Percentiles rank a stretch among this genome's conserved stretches.
Evolutionary conservation across 2,329 filamentous ascomycete genomes (phyloP).

Genomic region (Sporothrix luriei): DNA sequence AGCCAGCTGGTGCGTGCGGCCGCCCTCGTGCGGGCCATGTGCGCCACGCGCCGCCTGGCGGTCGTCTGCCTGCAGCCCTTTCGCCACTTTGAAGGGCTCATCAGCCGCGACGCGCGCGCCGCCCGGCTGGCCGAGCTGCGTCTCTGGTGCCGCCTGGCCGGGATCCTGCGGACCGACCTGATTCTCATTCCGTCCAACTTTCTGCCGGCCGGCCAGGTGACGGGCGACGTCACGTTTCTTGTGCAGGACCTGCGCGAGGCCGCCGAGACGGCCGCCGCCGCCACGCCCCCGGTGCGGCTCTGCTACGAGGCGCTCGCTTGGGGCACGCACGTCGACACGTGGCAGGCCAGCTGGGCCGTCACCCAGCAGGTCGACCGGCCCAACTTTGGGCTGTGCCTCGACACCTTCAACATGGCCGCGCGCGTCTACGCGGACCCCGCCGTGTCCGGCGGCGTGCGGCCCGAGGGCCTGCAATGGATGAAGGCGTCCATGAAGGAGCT

Average conservation of each 20-base stretch:
- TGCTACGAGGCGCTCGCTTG: conserved; percentile 64
- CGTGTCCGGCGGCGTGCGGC: conserved; percentile 46
- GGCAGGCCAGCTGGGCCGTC: conserved; percentile 61
- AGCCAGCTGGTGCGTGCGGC: conserved; percentile 49
- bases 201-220: conserved; percentile 44
- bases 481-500: conserved; percentile 51
- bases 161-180: conserved; percentile 59
- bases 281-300: conserved; percentile 55
- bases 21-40: conserved; percentile 50
- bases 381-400: conserved; percentile 65
- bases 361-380: conserved; percentile 55
- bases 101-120: conserved; percentile 53
- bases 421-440: conserved; percentile 61
- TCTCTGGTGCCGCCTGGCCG: conserved; percentile 61
- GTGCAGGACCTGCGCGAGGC: conserved; percentile 56
- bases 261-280: conserved; percentile 61
- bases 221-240: conserved; percentile 51
- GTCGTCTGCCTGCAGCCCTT: conserved; percentile 65
- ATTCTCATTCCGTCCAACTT: conserved; percentile 66
- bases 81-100: conserved; percentile 64
- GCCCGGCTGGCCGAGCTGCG: conserved; percentile 57
- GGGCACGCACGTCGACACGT: conserved; percentile 61
- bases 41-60: conserved; percentile 48
- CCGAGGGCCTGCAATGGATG: conserved; percentile 52
- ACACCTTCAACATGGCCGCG: conserved; percentile 65